These are phyloP conservation scores for Rickenella mellea DNA, from an alignment of 768 basidiomycete genomes.

Conservation along the genomic window DNA sequence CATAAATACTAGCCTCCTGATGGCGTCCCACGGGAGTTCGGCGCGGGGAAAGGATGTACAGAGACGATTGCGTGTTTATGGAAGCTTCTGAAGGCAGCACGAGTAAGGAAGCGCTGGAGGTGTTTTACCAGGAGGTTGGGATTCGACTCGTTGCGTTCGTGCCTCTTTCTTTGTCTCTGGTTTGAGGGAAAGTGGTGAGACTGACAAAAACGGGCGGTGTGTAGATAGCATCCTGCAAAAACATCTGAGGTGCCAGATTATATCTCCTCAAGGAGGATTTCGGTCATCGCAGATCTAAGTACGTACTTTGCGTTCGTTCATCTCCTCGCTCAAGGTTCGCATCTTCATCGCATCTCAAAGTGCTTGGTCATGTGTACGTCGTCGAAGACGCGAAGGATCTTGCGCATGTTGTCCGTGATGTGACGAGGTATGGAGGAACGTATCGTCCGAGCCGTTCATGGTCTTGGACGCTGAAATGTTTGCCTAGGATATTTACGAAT, in stretches of 20 bases:
- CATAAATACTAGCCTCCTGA: slow-evolving; percentile 89
- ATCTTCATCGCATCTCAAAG: slow-evolving; percentile 71
- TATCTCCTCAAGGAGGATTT: slow-evolving; percentile 88
- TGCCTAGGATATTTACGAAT: slow-evolving; percentile 88
- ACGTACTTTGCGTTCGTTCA: slow-evolving; percentile 80
- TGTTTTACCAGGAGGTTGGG: slow-evolving; percentile 97
- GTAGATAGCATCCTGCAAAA: slow-evolving; percentile 77
- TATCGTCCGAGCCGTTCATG: slow-evolving; percentile 94
- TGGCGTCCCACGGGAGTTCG: slow-evolving; percentile 67
- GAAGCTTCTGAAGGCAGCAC: slow-evolving; percentile 85
- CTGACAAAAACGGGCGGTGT: not conserved
- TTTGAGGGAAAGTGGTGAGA: not conserved
- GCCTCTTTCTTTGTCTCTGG: slow-evolving; percentile 9
- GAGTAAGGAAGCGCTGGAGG: slow-evolving; percentile 91
- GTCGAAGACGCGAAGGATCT: slow-evolving; percentile 94
- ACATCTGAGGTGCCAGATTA: slow-evolving; percentile 95
- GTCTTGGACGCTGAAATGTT: too few relatives aligned
- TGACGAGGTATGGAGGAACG: slow-evolving; percentile 90
- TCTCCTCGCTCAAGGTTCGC: slow-evolving; percentile 71
- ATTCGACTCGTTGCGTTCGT: slow-evolving; percentile 75
- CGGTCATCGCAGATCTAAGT: slow-evolving; percentile 93
- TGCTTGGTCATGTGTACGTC: slow-evolving; percentile 94
- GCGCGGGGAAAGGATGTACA: slow-evolving; percentile 79
- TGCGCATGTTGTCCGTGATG: slow-evolving; percentile 91
- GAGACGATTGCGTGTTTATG: slow-evolving; percentile 86